A percentile compares a stretch with the other conserved stretches of the same genome.
Evolutionary conservation across 1,139 yeast genomes (phyloP).

Genomic region (Zhuliangozyma parablackwelliae): DNA sequence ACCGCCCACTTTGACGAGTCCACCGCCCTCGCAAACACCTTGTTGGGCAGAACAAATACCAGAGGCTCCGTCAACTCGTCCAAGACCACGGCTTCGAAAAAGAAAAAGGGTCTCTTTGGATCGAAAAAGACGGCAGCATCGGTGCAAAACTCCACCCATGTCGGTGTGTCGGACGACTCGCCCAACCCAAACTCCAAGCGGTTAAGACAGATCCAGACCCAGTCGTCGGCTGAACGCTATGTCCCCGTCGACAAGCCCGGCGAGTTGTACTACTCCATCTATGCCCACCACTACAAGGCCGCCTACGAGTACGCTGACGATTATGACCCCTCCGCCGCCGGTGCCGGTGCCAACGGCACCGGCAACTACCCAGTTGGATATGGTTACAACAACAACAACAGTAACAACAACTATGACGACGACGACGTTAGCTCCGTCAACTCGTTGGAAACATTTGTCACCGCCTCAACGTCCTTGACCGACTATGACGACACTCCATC

Average conservation of each 20-base stretch:
- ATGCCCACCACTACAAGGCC: constrained; percentile 18
- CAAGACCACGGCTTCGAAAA: constrained; percentile 16
- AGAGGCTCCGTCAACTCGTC: constrained; percentile 26
- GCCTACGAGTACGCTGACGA: constrained; percentile 22
- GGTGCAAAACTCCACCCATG: constrained; percentile 9
- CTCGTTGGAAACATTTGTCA: constrained; percentile 34
- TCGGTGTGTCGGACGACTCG: constrained; percentile 9
- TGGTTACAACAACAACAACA: constrained; percentile 11
- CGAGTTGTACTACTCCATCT: constrained; percentile 20
- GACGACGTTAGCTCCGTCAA: constrained; percentile 20
- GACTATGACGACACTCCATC: constrained; percentile 17
- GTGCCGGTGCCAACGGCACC: constrained; percentile 1
- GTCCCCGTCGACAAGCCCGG: constrained; percentile 21
- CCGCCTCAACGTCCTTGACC: constrained; percentile 32
- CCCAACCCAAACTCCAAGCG: constrained; percentile 21
- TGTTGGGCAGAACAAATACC: constrained; percentile 24
- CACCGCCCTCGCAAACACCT: constrained; percentile 15
- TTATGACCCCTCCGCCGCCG: constrained; percentile 7
- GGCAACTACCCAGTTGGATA: constrained; percentile 3
- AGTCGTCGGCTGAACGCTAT: constrained; percentile 28
- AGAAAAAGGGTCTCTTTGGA: constrained; percentile 18
- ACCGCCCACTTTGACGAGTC: constrained; percentile 17
- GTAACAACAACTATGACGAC: constrained; percentile 14
- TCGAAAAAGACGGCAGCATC: constrained; percentile 10
- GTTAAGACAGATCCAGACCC: constrained; percentile 27